A percentile compares a stretch with the other conserved stretches of the same genome.
Conservation (phyloP, 139 green algal genomes). For the Volvox africanus region DNA sequence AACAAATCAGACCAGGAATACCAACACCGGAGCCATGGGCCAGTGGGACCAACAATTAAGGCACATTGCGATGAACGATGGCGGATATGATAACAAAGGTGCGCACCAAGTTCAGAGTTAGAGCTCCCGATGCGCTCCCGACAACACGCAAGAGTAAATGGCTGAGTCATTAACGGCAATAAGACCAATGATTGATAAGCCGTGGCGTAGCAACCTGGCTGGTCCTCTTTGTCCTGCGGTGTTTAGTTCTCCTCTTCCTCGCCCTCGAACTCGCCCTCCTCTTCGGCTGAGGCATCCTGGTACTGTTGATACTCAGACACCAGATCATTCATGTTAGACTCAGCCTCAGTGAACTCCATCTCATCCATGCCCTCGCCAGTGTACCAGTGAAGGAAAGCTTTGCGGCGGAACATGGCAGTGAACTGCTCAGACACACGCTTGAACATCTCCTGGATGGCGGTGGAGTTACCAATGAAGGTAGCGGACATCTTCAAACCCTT, state of each 20-base stretch:
- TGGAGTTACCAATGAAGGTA: slow-evolving; percentile 98
- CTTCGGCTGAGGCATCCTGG: slow-evolving; percentile 95
- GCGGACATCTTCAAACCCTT: slow-evolving; percentile 96
- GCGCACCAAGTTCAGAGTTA: no score
- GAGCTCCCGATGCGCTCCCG: no score
- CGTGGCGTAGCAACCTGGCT: no score
- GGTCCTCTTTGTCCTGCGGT: no score
- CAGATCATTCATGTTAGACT: slow-evolving; percentile 88
- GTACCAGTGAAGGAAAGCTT: slow-evolving; percentile 98
- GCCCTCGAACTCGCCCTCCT: slow-evolving; percentile 82
- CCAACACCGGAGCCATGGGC: no score
- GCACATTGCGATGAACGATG: no score
- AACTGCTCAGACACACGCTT: slow-evolving; percentile 96
- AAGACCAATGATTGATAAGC: no score
- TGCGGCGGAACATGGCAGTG: slow-evolving; percentile 97
- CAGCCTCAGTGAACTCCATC: slow-evolving; percentile 99
- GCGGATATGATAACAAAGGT: no score
- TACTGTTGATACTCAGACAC: slow-evolving; percentile 99
- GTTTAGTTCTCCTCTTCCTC: slow-evolving; percentile 53
- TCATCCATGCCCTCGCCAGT: slow-evolving; percentile 98
- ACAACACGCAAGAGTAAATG: no score
- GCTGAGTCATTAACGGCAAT: no score
- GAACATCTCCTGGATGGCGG: slow-evolving; percentile 96
- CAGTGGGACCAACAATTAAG: no score
- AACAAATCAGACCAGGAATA: no score